Conservation (phyloP, 305 asterid species). For the Nicotiana rustica region DNA sequence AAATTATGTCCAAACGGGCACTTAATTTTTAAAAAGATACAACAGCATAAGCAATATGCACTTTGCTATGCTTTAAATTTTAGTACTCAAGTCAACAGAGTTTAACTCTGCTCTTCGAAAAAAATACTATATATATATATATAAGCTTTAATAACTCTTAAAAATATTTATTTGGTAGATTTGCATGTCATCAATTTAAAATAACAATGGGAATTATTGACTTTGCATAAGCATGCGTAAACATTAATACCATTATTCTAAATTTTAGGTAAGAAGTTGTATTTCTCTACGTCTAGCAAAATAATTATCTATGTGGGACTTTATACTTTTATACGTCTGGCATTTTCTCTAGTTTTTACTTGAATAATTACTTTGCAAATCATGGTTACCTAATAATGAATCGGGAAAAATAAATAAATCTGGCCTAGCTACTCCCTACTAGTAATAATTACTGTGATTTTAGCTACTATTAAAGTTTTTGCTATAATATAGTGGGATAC, state of each 20-base stretch:
- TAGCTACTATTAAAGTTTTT: neutral
- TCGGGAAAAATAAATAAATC: neutral
- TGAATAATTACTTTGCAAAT: conserved; percentile 24
- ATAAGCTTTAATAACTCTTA: neutral
- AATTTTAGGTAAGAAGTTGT: conserved; percentile 23
- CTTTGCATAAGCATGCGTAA: conserved; percentile 24
- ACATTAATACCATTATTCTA: conserved; percentile 21
- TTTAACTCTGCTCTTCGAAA: neutral
- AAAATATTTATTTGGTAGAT: conserved; percentile 28
- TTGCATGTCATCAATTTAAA: conserved; percentile 28
- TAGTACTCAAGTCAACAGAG: neutral
- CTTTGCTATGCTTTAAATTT: too few relatives aligned
- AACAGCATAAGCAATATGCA: too few relatives aligned
- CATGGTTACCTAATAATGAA: conserved; percentile 32
- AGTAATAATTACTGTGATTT: neutral
- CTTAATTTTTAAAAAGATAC: too few relatives aligned
- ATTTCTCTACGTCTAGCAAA: neutral
- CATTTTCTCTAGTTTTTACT: neutral
- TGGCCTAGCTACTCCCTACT: neutral
- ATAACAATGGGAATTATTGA: neutral
- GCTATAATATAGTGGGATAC: too few relatives aligned
- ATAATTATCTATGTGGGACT: conserved; percentile 6
- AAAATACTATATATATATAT: too few relatives aligned
- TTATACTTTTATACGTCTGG: conserved; percentile 24
- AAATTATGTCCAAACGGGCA: too few relatives aligned